phyloP scores from a whole-genome alignment of 805 yeast species.

The Sugiyamaella floridensis region DNA sequence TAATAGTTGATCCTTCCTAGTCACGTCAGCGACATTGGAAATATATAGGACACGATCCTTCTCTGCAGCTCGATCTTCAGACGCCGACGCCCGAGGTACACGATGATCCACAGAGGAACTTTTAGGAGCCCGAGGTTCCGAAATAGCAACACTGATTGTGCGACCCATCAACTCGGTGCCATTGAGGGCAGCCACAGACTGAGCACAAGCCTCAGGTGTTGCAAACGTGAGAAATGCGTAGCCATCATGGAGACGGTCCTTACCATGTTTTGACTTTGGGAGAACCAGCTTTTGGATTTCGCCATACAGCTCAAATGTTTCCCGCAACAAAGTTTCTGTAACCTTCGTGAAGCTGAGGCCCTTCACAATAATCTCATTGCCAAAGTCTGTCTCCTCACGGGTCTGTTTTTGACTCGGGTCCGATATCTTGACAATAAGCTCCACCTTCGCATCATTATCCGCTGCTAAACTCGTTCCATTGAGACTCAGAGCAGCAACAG shows the following conservation, averaged over 20 bases:
- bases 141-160: slow-evolving; percentile 41
- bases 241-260: slow-evolving; percentile 45
- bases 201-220: slow-evolving; percentile 38
- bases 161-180: slow-evolving; percentile 41
- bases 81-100: neutral
- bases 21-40: slow-evolving; percentile 15
- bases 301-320: slow-evolving; percentile 46
- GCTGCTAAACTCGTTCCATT: neutral
- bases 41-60: slow-evolving; percentile 7
- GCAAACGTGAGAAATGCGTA: slow-evolving; percentile 57
- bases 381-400: slow-evolving; percentile 42
- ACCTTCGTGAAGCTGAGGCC: slow-evolving; percentile 44
- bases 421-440: slow-evolving; percentile 53
- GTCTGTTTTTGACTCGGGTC: slow-evolving; percentile 42
- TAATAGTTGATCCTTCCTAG: slow-evolving; percentile 8
- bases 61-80: neutral
- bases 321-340: slow-evolving; percentile 34
- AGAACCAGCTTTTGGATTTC: slow-evolving; percentile 44
- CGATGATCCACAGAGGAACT: neutral
- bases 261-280: slow-evolving; percentile 36
- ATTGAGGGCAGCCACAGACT: slow-evolving; percentile 40
- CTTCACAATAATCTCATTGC: slow-evolving; percentile 50
- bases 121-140: slow-evolving; percentile 23
- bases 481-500: slow-evolving; percentile 33
- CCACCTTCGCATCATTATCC: slow-evolving; percentile 24